Base-by-base conservation (phyloP, 148 eudicot genomes). In the Amaranthus cruentus region DNA sequence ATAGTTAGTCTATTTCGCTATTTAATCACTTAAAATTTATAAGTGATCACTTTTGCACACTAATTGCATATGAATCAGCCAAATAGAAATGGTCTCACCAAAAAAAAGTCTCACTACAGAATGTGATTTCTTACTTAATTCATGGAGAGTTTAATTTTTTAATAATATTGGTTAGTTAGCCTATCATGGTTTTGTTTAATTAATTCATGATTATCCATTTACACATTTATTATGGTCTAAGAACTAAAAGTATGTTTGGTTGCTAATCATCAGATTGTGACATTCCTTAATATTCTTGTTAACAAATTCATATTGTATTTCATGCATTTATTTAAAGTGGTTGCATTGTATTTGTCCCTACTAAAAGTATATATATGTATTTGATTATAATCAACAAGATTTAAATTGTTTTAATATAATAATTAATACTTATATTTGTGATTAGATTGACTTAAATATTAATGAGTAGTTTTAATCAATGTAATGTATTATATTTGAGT, bases 221-320 rank as follows among this genome's bases (percentile, higher is more conserved):
- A 55, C 70, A 6, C 59, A 56, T 69, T 73, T 71, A 38, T 57
- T 12, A 51, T 58, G 59, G 38, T 28, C 75, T 47, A 65, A 65
- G 66, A 75, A 55, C 69, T 28, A 48, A 75, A 70, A 79, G 78
- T 65, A 79, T 75, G 74, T 74, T 47, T 74, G 81, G 69, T 66
- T 73, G 58, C 42, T 66, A 66, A 69, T 62, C 55, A 73, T 69
- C 15, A 53, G 70, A 73, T 69, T 62, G 62, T 74, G 77, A 8
- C 77, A 73, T 78, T 73, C 77, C 56, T 69, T 73, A 66, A 15
- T 43, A 15, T 62, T 47, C 42, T 56, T 48, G 10, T 62, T 3
- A 48, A 76, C 7, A 50, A 46, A 67, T 56, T 65, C 65, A 47
- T 68, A 18, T 55, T 7, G 6, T 55, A 14, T 21, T 67, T 58